Base-by-base conservation (phyloP, 129 eudicot species). In the Oenanthe sinensis region DNA sequence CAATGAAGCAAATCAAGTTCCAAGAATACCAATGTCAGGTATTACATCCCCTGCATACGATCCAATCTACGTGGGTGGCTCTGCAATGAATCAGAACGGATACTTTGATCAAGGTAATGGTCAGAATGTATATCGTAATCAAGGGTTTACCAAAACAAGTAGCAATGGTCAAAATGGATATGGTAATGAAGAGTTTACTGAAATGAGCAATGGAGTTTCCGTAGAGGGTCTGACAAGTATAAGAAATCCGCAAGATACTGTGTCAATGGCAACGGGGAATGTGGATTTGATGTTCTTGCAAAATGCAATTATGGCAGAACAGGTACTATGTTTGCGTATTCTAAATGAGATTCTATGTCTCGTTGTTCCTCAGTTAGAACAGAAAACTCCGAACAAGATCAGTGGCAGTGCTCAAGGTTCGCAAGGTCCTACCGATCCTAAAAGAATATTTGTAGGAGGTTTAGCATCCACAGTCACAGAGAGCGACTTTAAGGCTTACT, bases 371-470 rank as follows among this genome's bases (percentile, higher is more conserved):
- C 62, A 54, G 24, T 2, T 54, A 7, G 62, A 54, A 20, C 47
- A 70, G 44, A 47, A 70, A 37, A 70, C 74, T 33, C 36, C 36
- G 36, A 33, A 33, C 36, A 33, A 33, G 36, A 33, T 33, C 36
- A 33, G 36, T 37, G 11, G 47, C 74, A 70, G 45, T 36, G 8
- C 12, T 39, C 74, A 39, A 10, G 75, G 45, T 16, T 17, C 24
- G 26, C 48, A 47, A 70, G 48, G 46, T 39, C 75, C 48, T 39
- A 16, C 75, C 26, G 4, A 24, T 9, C 0, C 75, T 4, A 70
- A 22, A 39, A 70, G 24, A 43, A 70, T 70, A 70, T 70, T 70
- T 70, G 75, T 70, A 19, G 75, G 75, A 15, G 75, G 75, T 70
- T 19, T 70, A 8, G 28, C 75, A 39, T 39, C 75, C 26, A 39